phyloP scores from a whole-genome alignment of 768 basidiomycete genomes.

The Calocybe cyanea region DNA sequence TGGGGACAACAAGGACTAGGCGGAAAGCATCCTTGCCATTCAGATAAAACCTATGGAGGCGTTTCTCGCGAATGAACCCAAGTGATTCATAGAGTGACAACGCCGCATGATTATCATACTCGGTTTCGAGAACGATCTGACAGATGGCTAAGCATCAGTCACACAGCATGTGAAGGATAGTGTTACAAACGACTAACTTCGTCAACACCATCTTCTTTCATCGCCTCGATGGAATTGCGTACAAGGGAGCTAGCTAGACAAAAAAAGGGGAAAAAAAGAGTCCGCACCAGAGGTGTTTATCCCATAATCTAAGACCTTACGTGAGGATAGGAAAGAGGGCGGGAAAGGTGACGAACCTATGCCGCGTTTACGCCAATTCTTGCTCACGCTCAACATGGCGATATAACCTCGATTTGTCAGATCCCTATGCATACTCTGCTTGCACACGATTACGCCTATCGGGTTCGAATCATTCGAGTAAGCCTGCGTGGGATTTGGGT shows the following conservation, averaged over 20 bases:
- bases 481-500: slow-evolving; percentile 39
- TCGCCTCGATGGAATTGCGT: slow-evolving; percentile 74
- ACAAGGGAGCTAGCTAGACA: slow-evolving; percentile 80
- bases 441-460: slow-evolving; percentile 94
- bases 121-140: slow-evolving; percentile 93
- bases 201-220: slow-evolving; percentile 79
- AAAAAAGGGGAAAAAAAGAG: slow-evolving; percentile 34
- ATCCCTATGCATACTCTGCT: slow-evolving; percentile 85
- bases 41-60: slow-evolving; percentile 91
- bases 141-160: neutral
- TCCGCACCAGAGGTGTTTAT: slow-evolving; percentile 45
- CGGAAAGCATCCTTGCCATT: slow-evolving; percentile 96
- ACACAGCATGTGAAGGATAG: neutral
- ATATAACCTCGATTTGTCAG: slow-evolving; percentile 88
- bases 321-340: slow-evolving; percentile 38
- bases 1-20: slow-evolving; percentile 63
- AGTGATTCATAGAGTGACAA: slow-evolving; percentile 87
- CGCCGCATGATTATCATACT: slow-evolving; percentile 87
- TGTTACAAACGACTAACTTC: slow-evolving; percentile 56
- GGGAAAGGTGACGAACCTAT: slow-evolving; percentile 65
- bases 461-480: slow-evolving; percentile 51
- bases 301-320: slow-evolving; percentile 41
- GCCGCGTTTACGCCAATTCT: slow-evolving; percentile 82
- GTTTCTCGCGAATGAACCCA: slow-evolving; percentile 95
- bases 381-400: slow-evolving; percentile 92